Evolutionary conservation across 768 basidiomycete genomes (phyloP).

Genomic region (Nidularia sp.): DNA sequence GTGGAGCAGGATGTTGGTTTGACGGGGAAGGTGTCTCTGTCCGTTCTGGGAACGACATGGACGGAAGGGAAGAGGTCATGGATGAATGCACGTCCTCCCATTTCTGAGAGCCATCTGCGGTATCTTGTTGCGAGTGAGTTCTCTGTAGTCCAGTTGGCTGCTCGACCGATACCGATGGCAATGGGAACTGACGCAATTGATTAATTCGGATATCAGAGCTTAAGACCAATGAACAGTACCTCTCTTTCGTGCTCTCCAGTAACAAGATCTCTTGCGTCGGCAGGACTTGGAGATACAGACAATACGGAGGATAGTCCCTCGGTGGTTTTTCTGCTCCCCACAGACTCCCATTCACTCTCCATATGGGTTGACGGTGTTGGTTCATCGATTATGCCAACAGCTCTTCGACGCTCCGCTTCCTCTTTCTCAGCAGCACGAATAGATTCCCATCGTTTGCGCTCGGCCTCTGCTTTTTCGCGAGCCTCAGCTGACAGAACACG

Average conservation of each 20-base stretch:
- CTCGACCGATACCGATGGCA: conserved; percentile 10
- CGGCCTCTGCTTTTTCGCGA: conserved; percentile 70
- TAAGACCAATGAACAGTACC: not conserved
- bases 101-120: conserved; percentile 47
- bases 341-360: conserved; percentile 1
- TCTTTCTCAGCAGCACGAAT: conserved; percentile 54
- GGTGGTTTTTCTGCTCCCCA: not conserved
- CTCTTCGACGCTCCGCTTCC: conserved; percentile 33
- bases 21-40: conserved; percentile 46
- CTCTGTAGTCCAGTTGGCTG: conserved; percentile 16
- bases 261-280: conserved; percentile 34
- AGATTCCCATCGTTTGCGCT: conserved; percentile 69
- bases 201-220: not conserved
- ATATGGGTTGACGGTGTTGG: conserved; percentile 4
- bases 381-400: conserved; percentile 12
- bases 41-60: conserved; percentile 69
- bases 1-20: conserved; percentile 14
- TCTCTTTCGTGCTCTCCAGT: not conserved
- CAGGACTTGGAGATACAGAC: conserved; percentile 25
- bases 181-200: conserved; percentile 3
- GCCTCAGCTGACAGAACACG: conserved; percentile 67
- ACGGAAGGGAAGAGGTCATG: conserved; percentile 69
- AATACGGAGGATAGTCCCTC: not conserved
- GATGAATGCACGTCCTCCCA: conserved; percentile 74
- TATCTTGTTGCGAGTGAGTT: conserved; percentile 30